A percentile compares a stretch with the other conserved stretches of the same genome.
Conservation (phyloP, 768 basidiomycete genomes). For the Suillus hirtellus region DNA sequence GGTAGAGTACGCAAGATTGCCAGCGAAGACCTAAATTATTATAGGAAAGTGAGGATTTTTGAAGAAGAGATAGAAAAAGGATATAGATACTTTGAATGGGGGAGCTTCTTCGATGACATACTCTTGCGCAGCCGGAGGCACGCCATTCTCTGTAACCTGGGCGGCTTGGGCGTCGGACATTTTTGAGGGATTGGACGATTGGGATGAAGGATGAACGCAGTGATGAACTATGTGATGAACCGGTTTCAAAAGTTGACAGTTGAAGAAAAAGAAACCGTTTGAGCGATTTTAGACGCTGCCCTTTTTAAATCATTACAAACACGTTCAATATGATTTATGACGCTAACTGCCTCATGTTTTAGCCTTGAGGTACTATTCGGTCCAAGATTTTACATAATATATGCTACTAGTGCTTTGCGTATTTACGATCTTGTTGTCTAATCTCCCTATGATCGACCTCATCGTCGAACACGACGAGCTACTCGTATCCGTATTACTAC, state of each 20-base stretch:
- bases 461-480: neutral
- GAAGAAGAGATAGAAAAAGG: slow-evolving; percentile 21
- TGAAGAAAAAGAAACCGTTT: slow-evolving; percentile 50
- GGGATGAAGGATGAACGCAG: slow-evolving; percentile 50
- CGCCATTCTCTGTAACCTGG: slow-evolving; percentile 81
- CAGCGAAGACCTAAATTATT: slow-evolving; percentile 66
- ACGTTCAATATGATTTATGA: neutral
- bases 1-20: slow-evolving; percentile 93
- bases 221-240: slow-evolving; percentile 72
- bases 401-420: neutral
- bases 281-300: slow-evolving; percentile 19
- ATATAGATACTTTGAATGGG: slow-evolving; percentile 68
- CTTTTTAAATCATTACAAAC: slow-evolving; percentile 5
- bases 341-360: neutral
- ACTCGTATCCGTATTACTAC: neutral
- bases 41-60: slow-evolving; percentile 15
- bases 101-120: slow-evolving; percentile 65
- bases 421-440: neutral
- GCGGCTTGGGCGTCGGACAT: slow-evolving; percentile 94
- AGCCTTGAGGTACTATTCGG: neutral
- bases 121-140: slow-evolving; percentile 76
- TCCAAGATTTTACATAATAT: neutral
- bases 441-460: neutral
- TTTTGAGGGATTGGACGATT: slow-evolving; percentile 55
- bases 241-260: slow-evolving; percentile 82